Evolutionary conservation across 1,284 basidiomycete species (phyloP), one percentile per base, ranked within the genome.

Genomic region (Rhizopogon hawkerae): DNA sequence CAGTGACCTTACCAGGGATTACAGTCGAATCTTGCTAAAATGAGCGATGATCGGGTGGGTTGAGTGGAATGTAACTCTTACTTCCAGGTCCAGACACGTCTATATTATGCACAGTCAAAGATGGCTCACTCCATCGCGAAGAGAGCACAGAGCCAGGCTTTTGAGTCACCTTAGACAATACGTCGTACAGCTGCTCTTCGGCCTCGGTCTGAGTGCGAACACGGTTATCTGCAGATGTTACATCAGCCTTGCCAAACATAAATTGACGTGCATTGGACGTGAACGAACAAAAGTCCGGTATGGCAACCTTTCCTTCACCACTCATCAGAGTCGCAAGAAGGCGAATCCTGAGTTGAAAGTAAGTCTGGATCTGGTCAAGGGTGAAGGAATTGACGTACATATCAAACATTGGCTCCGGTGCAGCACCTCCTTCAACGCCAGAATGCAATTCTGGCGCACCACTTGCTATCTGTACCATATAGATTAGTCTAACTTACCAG

Each of bases 341-440:
- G 41, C 84, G 82, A 26, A 96, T 75, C 80, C 92, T 89, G 53
- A 48, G 48, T 38, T 51, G 37, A 16, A 35, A 37, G 44, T 35
- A 51, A 48, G 49, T 55, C 51, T 35, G 44, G 29, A 45, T 53
- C 46, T 49, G 23, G 8, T 14, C 24, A 2, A 11, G 7, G n/a
- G 5, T 35, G 1, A 5, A 45, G 39, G 26, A 10, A 4, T 13
- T 45, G 43, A 14, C 77, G 54, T 59, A 89, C 87, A 95, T 90
- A 62, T 96, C 93, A 46, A 85, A 75, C 89, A 97, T 94, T 0
- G 93, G 92, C 66, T 97, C 94, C 3, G 74, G 73, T 1, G 85
- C 78, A 1, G 82, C 86, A 23, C 95, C 95, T 35, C 95, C 95
- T 59, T 97, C 91, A 6, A 98, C 81, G 56, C 95, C 95, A 9